Base-by-base conservation (phyloP, 2,329 filamentous ascomycete species). In the Colletotrichum orbiculare region DNA sequence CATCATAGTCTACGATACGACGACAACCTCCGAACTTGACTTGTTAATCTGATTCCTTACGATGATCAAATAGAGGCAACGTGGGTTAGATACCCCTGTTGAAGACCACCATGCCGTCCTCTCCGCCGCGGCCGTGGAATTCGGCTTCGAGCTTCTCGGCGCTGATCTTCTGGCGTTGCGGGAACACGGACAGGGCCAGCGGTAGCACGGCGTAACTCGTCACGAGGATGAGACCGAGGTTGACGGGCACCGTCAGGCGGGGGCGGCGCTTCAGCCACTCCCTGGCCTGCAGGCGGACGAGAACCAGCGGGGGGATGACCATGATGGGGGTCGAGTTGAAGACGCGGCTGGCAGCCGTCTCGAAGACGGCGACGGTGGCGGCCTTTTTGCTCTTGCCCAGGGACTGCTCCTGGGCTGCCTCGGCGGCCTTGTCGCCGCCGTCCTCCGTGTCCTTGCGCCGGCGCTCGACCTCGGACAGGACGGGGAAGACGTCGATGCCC, bases 301-400 rank as follows among this genome's bases (percentile, higher is more conserved):
- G 85, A 33, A 96, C 81, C 75, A 99, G 82, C 25, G 96, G 93
- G 46, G 96, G 96, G 49, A 99, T 83, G 12, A 97, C 94, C 96
- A 99, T 99, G 81, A 99, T 96, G 10, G 96, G 96, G 11, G 92
- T 96, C 66, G 93, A 92, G 78, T 98, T 99, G 72, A 98, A 84
- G 65, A 98, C 94, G 65, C 96, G 89, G 70, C 92, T 96, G 49
- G 96, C 82, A 2, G 96, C 96, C 52, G 96, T 99, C 83, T 99
- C 95, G 66, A 89, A 91, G 1, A 99, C 96, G 10, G 96, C 96
- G 17, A 98, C 79, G 35, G 89, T 92, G 10, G 96, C 96, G 2
- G 96, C 96, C 75, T 90, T 93, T 76, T 90, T 91, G 76, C 91
- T 94, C 84, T 93, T 95, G 69, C 96, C 96, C 41, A 99, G 82